Conservation (phyloP, 208 protist species). For the Eutreptiella sp. region DNA sequence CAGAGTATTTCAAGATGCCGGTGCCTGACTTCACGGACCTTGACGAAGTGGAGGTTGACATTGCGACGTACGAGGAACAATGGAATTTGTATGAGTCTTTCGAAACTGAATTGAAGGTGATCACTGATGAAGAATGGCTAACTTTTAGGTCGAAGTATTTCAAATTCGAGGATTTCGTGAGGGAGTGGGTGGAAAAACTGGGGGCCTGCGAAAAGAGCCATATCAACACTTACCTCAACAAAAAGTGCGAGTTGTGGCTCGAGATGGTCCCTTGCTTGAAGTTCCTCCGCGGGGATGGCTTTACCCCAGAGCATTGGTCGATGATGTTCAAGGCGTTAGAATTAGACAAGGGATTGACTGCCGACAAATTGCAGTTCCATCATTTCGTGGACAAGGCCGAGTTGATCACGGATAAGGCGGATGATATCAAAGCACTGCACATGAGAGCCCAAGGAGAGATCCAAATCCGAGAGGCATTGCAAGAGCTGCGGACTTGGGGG, state of each 20-base stretch:
- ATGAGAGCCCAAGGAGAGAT: constrained; percentile 89
- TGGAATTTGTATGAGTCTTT: constrained; percentile 79
- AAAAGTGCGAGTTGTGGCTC: constrained; percentile 69
- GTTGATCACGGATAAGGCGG: constrained; percentile 60
- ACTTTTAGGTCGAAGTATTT: constrained; percentile 81
- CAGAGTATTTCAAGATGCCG: constrained; percentile 80
- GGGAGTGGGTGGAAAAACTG: constrained; percentile 77
- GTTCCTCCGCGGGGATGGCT: constrained; percentile 87
- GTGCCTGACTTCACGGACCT: constrained; percentile 67
- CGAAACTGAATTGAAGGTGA: constrained; percentile 59
- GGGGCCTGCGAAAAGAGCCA: constrained; percentile 55
- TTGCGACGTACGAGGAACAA: constrained; percentile 67
- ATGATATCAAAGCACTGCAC: constrained; percentile 82
- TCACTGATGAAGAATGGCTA: constrained; percentile 82
- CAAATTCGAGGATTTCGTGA: constrained; percentile 89
- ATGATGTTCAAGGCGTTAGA: constrained; percentile 79
- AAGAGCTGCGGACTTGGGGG: constrained; percentile 86
- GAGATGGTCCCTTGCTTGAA: constrained; percentile 75
- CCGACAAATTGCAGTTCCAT: constrained; percentile 79
- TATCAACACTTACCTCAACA: constrained; percentile 74
- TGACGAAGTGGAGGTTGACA: constrained; percentile 63
- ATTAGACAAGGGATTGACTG: constrained; percentile 53
- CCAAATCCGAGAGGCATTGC: constrained; percentile 86
- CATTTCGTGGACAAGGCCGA: constrained; percentile 74
- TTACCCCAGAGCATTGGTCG: constrained; percentile 88